A percentile compares a stretch with the other conserved stretches of the same genome.
phyloP scores from a whole-genome alignment of 495 filamentous ascomycete genomes.

The Bryoglossum gracile region DNA sequence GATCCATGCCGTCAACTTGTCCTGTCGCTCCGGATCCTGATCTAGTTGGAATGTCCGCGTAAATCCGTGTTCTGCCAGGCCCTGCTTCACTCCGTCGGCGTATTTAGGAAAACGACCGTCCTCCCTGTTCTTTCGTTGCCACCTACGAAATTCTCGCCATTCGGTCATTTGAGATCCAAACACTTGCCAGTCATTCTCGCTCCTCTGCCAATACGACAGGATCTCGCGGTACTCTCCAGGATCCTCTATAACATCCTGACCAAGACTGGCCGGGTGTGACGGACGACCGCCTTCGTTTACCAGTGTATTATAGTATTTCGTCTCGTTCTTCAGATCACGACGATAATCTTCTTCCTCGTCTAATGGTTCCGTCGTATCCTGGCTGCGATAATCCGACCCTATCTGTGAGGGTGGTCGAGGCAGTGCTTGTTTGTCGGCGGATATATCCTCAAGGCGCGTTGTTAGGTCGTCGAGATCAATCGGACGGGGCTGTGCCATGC shows the following conservation, averaged over 20 bases:
- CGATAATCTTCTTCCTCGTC: too few relatives aligned
- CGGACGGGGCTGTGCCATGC: too few relatives aligned
- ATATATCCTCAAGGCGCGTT: too few relatives aligned
- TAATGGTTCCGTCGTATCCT: too few relatives aligned
- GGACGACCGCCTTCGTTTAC: neutral
- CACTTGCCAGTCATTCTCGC: constrained; percentile 32
- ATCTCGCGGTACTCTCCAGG: constrained; percentile 8
- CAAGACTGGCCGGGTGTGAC: constrained; percentile 8
- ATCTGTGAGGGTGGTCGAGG: too few relatives aligned
- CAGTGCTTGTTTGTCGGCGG: too few relatives aligned
- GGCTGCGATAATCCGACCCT: too few relatives aligned
- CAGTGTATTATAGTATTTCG: constrained; percentile 3
- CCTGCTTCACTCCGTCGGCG: neutral
- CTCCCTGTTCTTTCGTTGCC: constrained; percentile 7
- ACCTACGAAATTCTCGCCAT: constrained; percentile 8
- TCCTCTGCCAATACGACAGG: constrained; percentile 29
- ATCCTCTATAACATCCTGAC: constrained; percentile 1
- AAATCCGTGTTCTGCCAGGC: constrained; percentile 13
- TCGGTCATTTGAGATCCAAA: constrained; percentile 12
- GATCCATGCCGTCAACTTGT: constrained; percentile 30
- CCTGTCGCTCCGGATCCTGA: constrained; percentile 21
- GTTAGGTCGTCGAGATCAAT: too few relatives aligned
- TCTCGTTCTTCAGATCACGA: too few relatives aligned
- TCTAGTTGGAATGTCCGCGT: constrained; percentile 18
- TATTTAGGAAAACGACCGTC: constrained; percentile 10